phyloP scores from a whole-genome alignment of 352 stramenopile species.

The Globisporangium middletonii region DNA sequence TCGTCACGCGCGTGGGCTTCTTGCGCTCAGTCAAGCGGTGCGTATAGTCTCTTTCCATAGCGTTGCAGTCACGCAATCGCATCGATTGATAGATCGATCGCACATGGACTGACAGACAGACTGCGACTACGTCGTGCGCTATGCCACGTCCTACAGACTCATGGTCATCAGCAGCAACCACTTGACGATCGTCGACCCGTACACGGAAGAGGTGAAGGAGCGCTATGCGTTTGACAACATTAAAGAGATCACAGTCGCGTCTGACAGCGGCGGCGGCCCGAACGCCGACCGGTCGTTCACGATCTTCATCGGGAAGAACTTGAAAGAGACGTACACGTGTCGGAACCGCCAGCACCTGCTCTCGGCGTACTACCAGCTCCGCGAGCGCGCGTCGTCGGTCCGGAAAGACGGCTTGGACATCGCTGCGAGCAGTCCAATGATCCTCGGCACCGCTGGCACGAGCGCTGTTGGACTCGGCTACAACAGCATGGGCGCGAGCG shows the following conservation, averaged over 20 bases:
- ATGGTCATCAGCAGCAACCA: slow-evolving; percentile 80
- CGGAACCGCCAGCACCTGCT: slow-evolving; percentile 77
- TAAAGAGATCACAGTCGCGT: slow-evolving; percentile 80
- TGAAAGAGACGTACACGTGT: slow-evolving; percentile 86
- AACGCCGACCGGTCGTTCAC: slow-evolving; percentile 75
- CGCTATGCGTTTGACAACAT: slow-evolving; percentile 86
- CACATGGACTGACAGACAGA: background rate
- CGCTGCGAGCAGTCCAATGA: slow-evolving; percentile 32
- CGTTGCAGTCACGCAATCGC: too few species aligned
- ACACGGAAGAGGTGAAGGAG: slow-evolving; percentile 83
- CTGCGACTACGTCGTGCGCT: slow-evolving; percentile 6
- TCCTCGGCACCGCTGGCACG: slow-evolving; percentile 20
- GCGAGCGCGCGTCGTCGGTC: slow-evolving; percentile 72
- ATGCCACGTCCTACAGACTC: slow-evolving; percentile 23
- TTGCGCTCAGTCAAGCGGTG: slow-evolving; percentile 64
- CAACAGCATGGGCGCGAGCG: slow-evolving; percentile 18
- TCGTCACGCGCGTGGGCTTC: slow-evolving; percentile 80
- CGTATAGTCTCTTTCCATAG: slow-evolving; percentile 2
- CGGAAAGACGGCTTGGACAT: slow-evolving; percentile 46
- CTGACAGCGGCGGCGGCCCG: slow-evolving; percentile 47
- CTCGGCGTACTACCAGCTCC: slow-evolving; percentile 81
- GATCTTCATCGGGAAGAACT: slow-evolving; percentile 80
- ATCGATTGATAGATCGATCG: too few species aligned
- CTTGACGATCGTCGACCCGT: slow-evolving; percentile 79
- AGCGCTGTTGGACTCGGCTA: slow-evolving; percentile 22